Evolutionary conservation across 2,329 filamentous ascomycete genomes (phyloP).

Genomic region (Teratosphaeriaceae sp.): DNA sequence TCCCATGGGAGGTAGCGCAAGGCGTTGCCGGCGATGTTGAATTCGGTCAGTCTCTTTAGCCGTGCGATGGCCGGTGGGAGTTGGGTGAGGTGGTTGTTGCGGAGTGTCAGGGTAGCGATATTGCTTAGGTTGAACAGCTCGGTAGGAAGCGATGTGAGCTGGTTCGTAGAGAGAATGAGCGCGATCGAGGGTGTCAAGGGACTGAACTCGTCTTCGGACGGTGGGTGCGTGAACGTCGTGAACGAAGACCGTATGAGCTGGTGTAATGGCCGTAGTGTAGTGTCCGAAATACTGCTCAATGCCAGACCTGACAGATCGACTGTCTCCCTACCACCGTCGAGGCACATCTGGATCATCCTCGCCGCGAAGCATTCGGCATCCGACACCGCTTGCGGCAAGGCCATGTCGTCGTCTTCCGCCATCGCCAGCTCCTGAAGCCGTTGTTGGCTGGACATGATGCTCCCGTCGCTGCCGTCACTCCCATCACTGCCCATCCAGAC

Average conservation of each 20-base stretch:
- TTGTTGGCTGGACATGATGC: slow-evolving; percentile 10
- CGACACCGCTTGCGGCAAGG: neutral
- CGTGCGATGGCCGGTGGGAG: slow-evolving; percentile 55
- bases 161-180: slow-evolving; percentile 56
- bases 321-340: slow-evolving; percentile 51
- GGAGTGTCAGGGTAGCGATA: slow-evolving; percentile 60
- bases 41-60: slow-evolving; percentile 51
- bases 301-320: slow-evolving; percentile 54
- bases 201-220: slow-evolving; percentile 53
- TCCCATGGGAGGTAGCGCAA: slow-evolving; percentile 57
- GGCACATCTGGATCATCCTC: slow-evolving; percentile 21
- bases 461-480: slow-evolving; percentile 29
- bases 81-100: slow-evolving; percentile 56
- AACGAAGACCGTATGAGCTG: slow-evolving; percentile 29
- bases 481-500: slow-evolving; percentile 61
- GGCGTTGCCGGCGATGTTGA: slow-evolving; percentile 61
- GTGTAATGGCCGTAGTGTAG: slow-evolving; percentile 50
- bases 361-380: slow-evolving; percentile 17
- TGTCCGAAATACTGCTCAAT: slow-evolving; percentile 50
- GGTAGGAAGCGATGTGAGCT: slow-evolving; percentile 49
- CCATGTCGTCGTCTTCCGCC: slow-evolving; percentile 2
- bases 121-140: slow-evolving; percentile 56
- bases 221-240: slow-evolving; percentile 19
- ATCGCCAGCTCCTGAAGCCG: slow-evolving; percentile 6
- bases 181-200: slow-evolving; percentile 53